Base-by-base conservation (phyloP, 805 yeast species). In the Crinitomyces ghanaensis region DNA sequence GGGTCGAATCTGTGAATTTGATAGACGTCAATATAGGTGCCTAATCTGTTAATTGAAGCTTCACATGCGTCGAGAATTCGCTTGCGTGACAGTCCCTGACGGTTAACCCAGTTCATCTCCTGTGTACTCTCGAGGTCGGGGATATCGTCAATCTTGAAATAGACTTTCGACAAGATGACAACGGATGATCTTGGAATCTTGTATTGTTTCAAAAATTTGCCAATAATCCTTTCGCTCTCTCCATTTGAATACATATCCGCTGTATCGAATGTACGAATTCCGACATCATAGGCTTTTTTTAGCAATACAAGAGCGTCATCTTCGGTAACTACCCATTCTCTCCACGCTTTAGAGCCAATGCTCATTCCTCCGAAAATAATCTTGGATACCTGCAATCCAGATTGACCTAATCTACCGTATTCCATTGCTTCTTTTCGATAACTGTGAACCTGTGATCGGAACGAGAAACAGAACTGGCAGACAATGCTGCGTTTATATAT, bases 121-220 rank as follows among this genome's bases (percentile, higher is more conserved):
- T 67, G 70, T 37, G 62, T 68, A 63, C 72, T 56, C 46, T 75
- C 81, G 11, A 71, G 54, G 48, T 75, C 82, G 35, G 74, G 79
- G 45, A 73, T 78, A 3, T 72, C 34, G 41, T 74, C 54, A 8
- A 53, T 52, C 4, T 57, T 51, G 31, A 34, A 47, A 37, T 37
- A 63, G 12, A 52, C 44, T 51, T 74, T 74, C 17, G 75, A 54
- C 42, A 74, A 37, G 35, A 74, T 72, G 11, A 74, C 75, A 31
- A 73, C 64, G 28, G 60, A 62, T 25, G 68, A 70, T 41, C 79
- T 59, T 5, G 62, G 62, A 42, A 74, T 74, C 24, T 64, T 54
- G 53, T 60, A 72, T 36, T 61, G 57, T 41, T 62, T 60, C 39
- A 74, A 43, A 43, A 71, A 74, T 45, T 71, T 70, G n/a, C 75